Base-by-base conservation (phyloP, 495 filamentous ascomycete genomes). In the Penicillium waksmanii region DNA sequence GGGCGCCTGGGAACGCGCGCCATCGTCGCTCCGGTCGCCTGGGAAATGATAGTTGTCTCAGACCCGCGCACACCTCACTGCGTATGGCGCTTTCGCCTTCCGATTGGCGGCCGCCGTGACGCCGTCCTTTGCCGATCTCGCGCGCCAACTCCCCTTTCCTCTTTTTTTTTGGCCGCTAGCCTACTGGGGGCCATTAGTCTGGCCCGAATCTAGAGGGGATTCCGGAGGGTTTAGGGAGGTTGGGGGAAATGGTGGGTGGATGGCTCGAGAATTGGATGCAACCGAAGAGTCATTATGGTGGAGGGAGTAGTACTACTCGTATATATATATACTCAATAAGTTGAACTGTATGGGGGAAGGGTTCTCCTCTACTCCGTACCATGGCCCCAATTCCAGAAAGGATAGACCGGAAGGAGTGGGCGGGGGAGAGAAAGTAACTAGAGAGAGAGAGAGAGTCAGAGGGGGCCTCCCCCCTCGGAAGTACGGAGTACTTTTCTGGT, bases 91-190 rank as follows among this genome's bases (percentile, higher is more conserved):
- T 62, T 69, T 55, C 25, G 56, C 27, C 66, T 63, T 71, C 68
- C 66, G 68, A 71, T 71, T 71, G 68, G 68, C 62, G 44, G 61
- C 31, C 36, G 19, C 48, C 40, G 66, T 71, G 58, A 70, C 67
- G 66, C 69, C 66, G 60, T 70, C 73, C 63, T 65, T 65, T 72
- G 74, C 71, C 73, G 74, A 77, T 78, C 74, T 74, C 74, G 75
- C 74, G 75, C 75, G 76, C 72, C 71, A 78, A 78, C 68, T 64
- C 57, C 52, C 49, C 63, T 66, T 56, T 51, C 23, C 23, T 31
- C 8, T 31, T 31, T 6, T 31, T 31, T 7, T 31, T 31, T 31
- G 6, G 27, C 27, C 27, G 6, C 27, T 9, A 31, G 42, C 60
- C 61, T 43, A 38, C n/a, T 27, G 7, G 42, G 40, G 42, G 43